These are phyloP conservation scores for Exophiala calicioides DNA, from an alignment of 2,329 filamentous ascomycete species.

Conservation along the genomic window DNA sequence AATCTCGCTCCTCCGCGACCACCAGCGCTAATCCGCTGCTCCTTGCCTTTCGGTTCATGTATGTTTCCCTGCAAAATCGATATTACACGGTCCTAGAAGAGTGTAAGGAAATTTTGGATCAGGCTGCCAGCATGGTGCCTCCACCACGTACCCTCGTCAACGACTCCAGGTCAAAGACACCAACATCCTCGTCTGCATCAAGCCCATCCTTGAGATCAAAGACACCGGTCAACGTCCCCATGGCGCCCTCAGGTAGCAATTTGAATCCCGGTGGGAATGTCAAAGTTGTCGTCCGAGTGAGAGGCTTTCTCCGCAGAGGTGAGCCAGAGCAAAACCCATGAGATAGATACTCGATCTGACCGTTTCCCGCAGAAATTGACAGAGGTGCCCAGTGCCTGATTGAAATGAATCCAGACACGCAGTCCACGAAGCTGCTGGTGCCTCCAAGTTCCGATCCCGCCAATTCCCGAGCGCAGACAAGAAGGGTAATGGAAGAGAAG, in stretches of 20 bases:
- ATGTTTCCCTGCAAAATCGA: conserved; percentile 22
- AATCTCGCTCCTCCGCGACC: not conserved
- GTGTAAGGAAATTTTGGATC: conserved; percentile 23
- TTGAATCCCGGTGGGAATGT: conserved; percentile 72
- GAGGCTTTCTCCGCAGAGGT: conserved; percentile 79
- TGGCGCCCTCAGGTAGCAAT: conserved; percentile 43
- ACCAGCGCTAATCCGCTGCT: not conserved
- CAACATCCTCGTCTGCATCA: conserved; percentile 68
- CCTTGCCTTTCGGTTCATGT: conserved; percentile 22
- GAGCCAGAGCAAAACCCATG: too few relatives aligned
- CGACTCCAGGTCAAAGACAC: conserved; percentile 21
- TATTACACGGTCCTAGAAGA: conserved; percentile 24
- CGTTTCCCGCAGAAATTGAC: conserved; percentile 66
- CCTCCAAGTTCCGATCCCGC: conserved; percentile 58
- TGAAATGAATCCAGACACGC: conserved; percentile 83
- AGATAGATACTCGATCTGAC: conserved; percentile 7
- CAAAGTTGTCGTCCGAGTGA: conserved; percentile 76
- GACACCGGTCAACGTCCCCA: conserved; percentile 63
- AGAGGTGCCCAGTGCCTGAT: conserved; percentile 82
- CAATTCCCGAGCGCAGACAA: conserved; percentile 60
- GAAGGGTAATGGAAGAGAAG: conserved; percentile 82
- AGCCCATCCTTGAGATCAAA: conserved; percentile 75
- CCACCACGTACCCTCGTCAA: conserved; percentile 22
- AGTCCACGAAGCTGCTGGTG: conserved; percentile 77
- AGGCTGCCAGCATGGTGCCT: conserved; percentile 25